Evolutionary conservation across 2,329 filamentous ascomycete genomes (phyloP).

Genomic region (Plectosphaerella plurivora): DNA sequence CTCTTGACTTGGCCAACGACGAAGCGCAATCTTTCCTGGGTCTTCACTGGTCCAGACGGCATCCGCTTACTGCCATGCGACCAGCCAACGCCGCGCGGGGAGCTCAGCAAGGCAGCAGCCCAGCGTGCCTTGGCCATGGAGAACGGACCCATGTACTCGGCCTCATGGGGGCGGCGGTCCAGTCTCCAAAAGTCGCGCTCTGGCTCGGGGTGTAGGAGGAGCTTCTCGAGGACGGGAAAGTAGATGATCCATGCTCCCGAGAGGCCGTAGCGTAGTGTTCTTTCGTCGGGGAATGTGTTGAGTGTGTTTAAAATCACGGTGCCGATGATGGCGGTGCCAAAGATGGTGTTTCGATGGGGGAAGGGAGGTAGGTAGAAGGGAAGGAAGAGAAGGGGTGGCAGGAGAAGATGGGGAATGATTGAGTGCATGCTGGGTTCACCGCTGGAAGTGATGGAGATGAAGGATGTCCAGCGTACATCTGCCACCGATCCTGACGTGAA

Average conservation of each 20-base stretch:
- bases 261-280: background rate
- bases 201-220: background rate
- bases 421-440: background rate
- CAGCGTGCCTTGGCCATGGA: background rate
- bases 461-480: background rate
- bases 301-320: background rate
- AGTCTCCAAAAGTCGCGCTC: background rate
- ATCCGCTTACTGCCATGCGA: background rate
- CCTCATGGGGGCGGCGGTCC: background rate
- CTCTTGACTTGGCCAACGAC: background rate
- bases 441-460: background rate
- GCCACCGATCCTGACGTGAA: background rate
- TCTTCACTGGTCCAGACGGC: background rate
- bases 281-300: background rate
- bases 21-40: background rate
- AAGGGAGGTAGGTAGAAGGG: background rate
- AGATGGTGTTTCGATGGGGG: background rate
- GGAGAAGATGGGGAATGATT: conserved; percentile 13
- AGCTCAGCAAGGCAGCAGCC: background rate
- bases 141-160: background rate
- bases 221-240: background rate
- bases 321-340: background rate
- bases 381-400: conserved; percentile 15
- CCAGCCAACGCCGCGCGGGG: background rate
- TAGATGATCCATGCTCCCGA: background rate